Conservation (phyloP, 73 alveolate species). For the Diophrys appendiculata region DNA sequence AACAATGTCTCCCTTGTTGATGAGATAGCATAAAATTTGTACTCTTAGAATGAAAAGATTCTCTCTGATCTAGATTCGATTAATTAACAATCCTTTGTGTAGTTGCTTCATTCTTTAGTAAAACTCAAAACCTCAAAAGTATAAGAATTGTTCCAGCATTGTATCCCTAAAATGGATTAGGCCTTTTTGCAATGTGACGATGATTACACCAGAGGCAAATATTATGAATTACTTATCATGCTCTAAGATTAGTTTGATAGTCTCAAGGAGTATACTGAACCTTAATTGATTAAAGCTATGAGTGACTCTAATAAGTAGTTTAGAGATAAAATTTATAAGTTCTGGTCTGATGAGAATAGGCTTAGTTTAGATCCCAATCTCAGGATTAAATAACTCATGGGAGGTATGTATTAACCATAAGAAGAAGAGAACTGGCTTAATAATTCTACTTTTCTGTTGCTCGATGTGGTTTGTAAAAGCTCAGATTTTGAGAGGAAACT, state of each 20-base stretch:
- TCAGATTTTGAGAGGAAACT: slow-evolving; percentile 53
- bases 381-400: slow-evolving; percentile 53
- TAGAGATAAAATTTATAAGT: slow-evolving; percentile 39
- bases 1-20: not conserved
- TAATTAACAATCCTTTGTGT: not conserved
- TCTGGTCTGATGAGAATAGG: slow-evolving; percentile 68
- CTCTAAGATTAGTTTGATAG: slow-evolving; percentile 30
- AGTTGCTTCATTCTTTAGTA: not conserved
- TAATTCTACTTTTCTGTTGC: slow-evolving; percentile 37
- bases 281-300: slow-evolving; percentile 48
- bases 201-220: slow-evolving; percentile 57
- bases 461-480: slow-evolving; percentile 28
- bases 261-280: slow-evolving; percentile 31
- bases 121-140: not conserved
- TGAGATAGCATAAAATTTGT: not conserved
- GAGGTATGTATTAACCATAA: slow-evolving; percentile 39
- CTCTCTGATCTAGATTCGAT: not conserved
- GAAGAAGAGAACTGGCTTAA: slow-evolving; percentile 65
- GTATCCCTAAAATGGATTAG: slow-evolving; percentile 12
- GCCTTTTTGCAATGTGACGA: slow-evolving; percentile 19
- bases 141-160: slow-evolving; percentile 9
- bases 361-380: slow-evolving; percentile 41
- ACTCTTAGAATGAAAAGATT: not conserved
- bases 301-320: slow-evolving; percentile 44
- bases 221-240: slow-evolving; percentile 52